Evolutionary conservation across 148 eudicot species (phyloP).

Genomic region (Cornus controversa): DNA sequence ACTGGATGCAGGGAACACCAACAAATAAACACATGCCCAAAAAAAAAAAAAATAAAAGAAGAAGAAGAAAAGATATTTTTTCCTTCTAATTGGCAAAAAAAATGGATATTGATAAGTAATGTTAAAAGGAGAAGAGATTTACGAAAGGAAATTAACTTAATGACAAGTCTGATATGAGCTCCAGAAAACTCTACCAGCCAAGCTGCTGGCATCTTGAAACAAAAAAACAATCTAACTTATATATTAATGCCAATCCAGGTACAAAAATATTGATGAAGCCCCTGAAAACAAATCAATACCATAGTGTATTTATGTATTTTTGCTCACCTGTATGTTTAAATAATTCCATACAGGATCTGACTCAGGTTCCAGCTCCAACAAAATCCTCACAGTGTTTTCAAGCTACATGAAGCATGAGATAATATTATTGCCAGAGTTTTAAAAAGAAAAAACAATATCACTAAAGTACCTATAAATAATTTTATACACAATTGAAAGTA

Average conservation of each 20-base stretch:
- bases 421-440: background rate
- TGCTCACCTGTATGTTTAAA: conserved; percentile 80
- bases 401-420: conserved; percentile 53
- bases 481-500: background rate
- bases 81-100: background rate
- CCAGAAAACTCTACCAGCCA: background rate
- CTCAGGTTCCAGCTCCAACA: conserved; percentile 94
- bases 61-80: too few species aligned
- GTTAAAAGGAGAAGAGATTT: too few species aligned
- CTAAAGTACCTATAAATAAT: background rate
- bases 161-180: too few species aligned
- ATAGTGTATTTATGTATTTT: background rate
- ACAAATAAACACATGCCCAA: background rate
- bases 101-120: too few species aligned
- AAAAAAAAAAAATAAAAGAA: too few species aligned
- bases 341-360: conserved; percentile 97
- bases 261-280: background rate
- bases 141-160: too few species aligned
- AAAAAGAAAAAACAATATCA: too few species aligned
- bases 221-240: background rate
- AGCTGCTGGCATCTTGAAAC: background rate
- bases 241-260: background rate
- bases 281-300: background rate
- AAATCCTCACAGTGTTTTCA: conserved; percentile 88
- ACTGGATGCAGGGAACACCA: background rate